Evolutionary conservation across 106 monocot species (phyloP), one percentile per base, ranked within the genome.

Genomic region (Dioscorea alata): DNA sequence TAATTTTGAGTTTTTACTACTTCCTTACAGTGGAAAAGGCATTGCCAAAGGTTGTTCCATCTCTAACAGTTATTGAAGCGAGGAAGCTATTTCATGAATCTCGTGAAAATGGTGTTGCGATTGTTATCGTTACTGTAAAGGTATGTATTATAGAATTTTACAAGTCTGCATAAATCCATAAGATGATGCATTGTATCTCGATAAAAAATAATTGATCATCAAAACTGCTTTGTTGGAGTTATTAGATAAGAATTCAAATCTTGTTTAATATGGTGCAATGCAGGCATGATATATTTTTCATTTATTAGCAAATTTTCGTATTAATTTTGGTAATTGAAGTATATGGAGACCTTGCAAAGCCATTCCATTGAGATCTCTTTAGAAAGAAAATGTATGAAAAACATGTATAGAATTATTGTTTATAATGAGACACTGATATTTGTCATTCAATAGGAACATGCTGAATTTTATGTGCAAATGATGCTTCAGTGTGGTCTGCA

Each of bases 381-480:
- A 2, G 10, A 42, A 42, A 6, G 42, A 42, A 42, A 42, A 42
- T 0, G 0, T 8, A 42, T 8, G 42, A 42, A 42, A 42, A 42
- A 10, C 42, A 35, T 20, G 4, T 18, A 20, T 19, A 22, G 67
- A 50, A 67, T 2, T 50, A 21, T 50, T 24, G 50, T 19, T 51
- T 20, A 67, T 42, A 53, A 14, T 53, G 28, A 68, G 10, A 28
- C 65, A 18, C 34, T 42, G 15, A 34, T 15, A 16, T 48, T 21
- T 66, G 72, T 35, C 21, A 17, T 42, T 66, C 62, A 56, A 35
- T 71, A 90, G 90, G 90, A 90, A 59, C 90, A 90, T 64, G 90
- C 90, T 12, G 90, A 86, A 63, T 90, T 90, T 57, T 90, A 90
- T 68, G 83, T 80, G 4, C 85, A 86, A 54, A 86, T 83, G 90